Conservation (phyloP, 495 filamentous ascomycete genomes). For the Daldinia childiae region DNA sequence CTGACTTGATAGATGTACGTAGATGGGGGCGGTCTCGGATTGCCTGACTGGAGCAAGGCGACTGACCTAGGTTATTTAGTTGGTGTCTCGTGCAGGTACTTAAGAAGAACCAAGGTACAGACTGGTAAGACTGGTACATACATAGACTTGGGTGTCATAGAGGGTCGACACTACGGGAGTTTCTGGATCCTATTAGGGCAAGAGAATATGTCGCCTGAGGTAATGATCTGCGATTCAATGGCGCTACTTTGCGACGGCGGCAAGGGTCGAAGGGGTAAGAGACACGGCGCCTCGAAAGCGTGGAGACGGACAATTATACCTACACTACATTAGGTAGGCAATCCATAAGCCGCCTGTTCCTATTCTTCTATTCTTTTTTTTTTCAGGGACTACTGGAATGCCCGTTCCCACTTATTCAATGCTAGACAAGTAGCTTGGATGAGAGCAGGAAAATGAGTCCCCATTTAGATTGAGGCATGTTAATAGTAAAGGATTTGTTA, state of each 20-base stretch:
- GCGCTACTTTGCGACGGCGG: conserved; percentile 47
- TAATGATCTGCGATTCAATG: conserved; percentile 50
- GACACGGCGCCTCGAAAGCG: conserved; percentile 29
- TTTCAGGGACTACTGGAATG: conserved; percentile 20
- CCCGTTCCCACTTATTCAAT: conserved; percentile 29
- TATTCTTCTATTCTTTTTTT: conserved; percentile 11
- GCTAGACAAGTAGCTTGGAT: conserved; percentile 1
- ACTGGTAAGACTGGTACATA: conserved; percentile 2
- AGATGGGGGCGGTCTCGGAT: conserved; percentile 27
- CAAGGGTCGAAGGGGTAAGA: conserved; percentile 40
- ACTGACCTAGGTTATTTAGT: conserved; percentile 21
- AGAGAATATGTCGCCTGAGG: conserved; percentile 45
- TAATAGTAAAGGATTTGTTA: neutral
- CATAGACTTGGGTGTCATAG: conserved; percentile 34
- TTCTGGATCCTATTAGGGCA: conserved; percentile 45
- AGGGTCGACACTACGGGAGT: conserved; percentile 43
- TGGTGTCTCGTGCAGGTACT: conserved; percentile 41
- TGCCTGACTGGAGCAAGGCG: conserved; percentile 41
- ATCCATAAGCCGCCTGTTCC: conserved; percentile 19
- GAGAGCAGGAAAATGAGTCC: conserved; percentile 12
- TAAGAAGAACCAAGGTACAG: conserved; percentile 6
- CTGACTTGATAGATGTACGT: conserved; percentile 10
- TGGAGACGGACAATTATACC: conserved; percentile 33
- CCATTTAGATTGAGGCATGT: conserved; percentile 20
- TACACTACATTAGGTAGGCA: neutral